Evolutionary conservation across 163 green algal species (phyloP).

Genomic region (Prototheca wickerhamii): DNA sequence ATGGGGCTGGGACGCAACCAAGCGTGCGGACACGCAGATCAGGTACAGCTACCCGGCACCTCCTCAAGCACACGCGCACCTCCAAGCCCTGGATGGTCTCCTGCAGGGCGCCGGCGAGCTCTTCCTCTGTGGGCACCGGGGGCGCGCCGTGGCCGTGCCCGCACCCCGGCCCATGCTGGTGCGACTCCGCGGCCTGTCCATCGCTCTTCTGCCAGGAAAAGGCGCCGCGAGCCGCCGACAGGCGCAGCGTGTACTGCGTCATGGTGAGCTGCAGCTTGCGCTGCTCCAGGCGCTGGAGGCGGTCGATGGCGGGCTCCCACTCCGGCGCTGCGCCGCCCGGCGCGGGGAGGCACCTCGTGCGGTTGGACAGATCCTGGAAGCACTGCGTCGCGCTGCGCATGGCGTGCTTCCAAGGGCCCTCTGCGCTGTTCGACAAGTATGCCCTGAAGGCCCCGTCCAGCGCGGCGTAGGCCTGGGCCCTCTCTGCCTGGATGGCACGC

Average conservation of each 20-base stretch:
- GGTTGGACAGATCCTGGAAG: slow-evolving; percentile 8
- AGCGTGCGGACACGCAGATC: too few species aligned
- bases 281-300: slow-evolving; percentile 33
- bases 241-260: slow-evolving; percentile 29
- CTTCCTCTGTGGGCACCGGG: not conserved
- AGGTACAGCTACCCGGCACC: too few species aligned
- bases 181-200: not conserved
- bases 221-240: not conserved
- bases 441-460: slow-evolving; percentile 10
- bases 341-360: too few species aligned
- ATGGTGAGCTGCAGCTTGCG: slow-evolving; percentile 47
- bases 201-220: slow-evolving; percentile 1
- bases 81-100: not conserved
- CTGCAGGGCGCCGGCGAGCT: not conserved
- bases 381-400: slow-evolving; percentile 1
- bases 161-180: not conserved
- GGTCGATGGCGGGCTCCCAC: too few species aligned
- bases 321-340: too few species aligned
- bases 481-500: not conserved
- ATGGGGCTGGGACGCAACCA: too few species aligned
- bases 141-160: too few species aligned
- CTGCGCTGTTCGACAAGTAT: slow-evolving; percentile 7
- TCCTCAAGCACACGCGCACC: too few species aligned
- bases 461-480: slow-evolving; percentile 7
- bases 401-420: slow-evolving; percentile 5